Conservation (phyloP, 139 green algal genomes). For the Tetradesmus obliquus region DNA sequence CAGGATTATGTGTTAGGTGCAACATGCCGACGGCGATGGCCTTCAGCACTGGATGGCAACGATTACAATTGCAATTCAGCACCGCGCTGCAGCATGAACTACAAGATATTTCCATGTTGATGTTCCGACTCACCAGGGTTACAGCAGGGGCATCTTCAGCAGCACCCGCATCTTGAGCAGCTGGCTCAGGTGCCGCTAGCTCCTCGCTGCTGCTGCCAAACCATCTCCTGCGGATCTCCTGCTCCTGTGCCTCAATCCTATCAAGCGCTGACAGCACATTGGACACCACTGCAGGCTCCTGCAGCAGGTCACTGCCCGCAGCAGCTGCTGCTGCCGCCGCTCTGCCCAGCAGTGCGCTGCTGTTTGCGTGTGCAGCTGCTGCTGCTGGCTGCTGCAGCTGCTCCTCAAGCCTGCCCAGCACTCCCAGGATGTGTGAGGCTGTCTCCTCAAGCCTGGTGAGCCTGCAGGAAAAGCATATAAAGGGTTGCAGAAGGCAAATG, state of each 20-base stretch:
- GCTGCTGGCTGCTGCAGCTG: constrained; percentile 10
- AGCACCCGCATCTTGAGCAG: background rate
- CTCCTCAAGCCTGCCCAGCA: background rate
- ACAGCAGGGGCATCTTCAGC: background rate
- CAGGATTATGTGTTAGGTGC: no score
- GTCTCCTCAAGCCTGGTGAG: constrained; percentile 17
- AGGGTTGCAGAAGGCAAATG: no score
- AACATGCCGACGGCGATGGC: no score
- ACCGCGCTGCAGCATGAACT: no score
- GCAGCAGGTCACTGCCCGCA: background rate
- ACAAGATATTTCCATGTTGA: no score
- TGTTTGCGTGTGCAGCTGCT: background rate
- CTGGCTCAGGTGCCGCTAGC: background rate
- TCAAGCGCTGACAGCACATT: constrained; percentile 11
- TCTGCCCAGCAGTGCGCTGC: background rate
- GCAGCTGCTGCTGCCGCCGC: background rate
- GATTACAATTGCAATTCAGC: no score
- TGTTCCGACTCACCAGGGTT: background rate
- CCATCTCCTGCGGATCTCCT: constrained; percentile 14
- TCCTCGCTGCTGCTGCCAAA: background rate
- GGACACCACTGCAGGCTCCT: background rate
- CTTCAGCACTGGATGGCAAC: no score
- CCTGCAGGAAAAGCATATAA: background rate
- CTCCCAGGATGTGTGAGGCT: background rate
- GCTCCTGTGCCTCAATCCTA: constrained; percentile 22